Evolutionary conservation across 129 eudicot species (phyloP).

Genomic region (Oenanthe sinensis): DNA sequence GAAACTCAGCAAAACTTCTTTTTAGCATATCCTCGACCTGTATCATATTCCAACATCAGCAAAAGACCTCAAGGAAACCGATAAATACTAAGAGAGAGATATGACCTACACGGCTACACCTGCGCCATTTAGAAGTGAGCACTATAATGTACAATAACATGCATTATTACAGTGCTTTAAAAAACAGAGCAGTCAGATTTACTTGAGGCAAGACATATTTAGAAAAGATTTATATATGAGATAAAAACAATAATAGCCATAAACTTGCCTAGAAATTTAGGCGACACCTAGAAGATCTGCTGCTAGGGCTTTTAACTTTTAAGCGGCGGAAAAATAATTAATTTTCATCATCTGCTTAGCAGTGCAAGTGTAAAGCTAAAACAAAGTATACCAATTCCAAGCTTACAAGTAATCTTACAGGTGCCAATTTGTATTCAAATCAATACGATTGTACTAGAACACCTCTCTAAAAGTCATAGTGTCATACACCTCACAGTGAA

Average conservation of each 20-base stretch:
- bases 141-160: neutral
- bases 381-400: neutral
- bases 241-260: neutral
- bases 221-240: neutral
- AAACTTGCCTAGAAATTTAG: neutral
- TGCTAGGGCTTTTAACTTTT: neutral
- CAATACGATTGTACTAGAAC: neutral
- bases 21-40: conserved; percentile 99
- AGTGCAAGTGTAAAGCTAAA: neutral
- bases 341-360: neutral
- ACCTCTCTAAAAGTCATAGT: neutral
- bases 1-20: conserved; percentile 99
- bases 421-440: neutral
- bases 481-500: neutral
- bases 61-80: conserved; percentile 1
- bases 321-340: neutral
- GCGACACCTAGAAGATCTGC: neutral
- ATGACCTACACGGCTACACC: neutral
- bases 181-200: neutral
- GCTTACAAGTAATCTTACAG: neutral
- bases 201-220: neutral
- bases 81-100: neutral
- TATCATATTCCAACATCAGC: conserved; percentile 4
- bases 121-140: neutral
- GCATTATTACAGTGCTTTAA: neutral